A percentile compares a stretch with the other conserved stretches of the same genome.
Evolutionary conservation across 331 rosid genomes (phyloP).

Genomic region (Spiraea crenata): DNA sequence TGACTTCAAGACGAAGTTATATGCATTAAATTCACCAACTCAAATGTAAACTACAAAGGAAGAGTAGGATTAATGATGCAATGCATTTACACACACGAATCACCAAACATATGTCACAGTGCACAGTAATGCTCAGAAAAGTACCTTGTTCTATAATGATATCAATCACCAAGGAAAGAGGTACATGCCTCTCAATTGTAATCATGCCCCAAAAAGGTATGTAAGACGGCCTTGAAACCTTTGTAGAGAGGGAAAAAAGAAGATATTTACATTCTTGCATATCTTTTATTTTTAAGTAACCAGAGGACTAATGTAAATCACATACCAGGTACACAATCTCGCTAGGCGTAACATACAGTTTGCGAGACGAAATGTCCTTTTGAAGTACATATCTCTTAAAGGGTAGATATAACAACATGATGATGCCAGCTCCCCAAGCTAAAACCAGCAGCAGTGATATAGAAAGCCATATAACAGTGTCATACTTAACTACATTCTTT

Average conservation of each 20-base stretch:
- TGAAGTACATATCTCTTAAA: slow-evolving; percentile 63
- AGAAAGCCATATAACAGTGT: slow-evolving; percentile 76
- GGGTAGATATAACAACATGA: slow-evolving; percentile 89
- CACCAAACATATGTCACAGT: not conserved
- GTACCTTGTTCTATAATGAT: slow-evolving; percentile 92
- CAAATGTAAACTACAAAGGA: not conserved
- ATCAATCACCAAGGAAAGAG: slow-evolving; percentile 74
- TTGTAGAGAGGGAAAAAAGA: slow-evolving; percentile 10
- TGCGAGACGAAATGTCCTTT: slow-evolving; percentile 76
- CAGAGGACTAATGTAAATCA: not conserved
- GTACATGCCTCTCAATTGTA: slow-evolving; percentile 62
- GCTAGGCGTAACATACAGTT: slow-evolving; percentile 64
- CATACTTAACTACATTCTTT: slow-evolving; percentile 54
- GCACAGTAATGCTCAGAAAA: not conserved
- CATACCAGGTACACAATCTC: slow-evolving; percentile 81
- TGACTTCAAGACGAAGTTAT: not conserved
- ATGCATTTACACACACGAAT: not conserved
- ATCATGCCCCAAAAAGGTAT: slow-evolving; percentile 70
- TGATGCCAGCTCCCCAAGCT: slow-evolving; percentile 91
- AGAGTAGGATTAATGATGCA: not conserved
- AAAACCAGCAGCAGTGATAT: slow-evolving; percentile 75
- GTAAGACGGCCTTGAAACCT: slow-evolving; percentile 87
- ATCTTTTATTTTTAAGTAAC: no score
- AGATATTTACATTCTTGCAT: not conserved
- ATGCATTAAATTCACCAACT: not conserved